Percentiles rank a stretch among this genome's conserved stretches.
Evolutionary conservation across 495 filamentous ascomycete species (phyloP).

Genomic region (Xylaria telfairii): DNA sequence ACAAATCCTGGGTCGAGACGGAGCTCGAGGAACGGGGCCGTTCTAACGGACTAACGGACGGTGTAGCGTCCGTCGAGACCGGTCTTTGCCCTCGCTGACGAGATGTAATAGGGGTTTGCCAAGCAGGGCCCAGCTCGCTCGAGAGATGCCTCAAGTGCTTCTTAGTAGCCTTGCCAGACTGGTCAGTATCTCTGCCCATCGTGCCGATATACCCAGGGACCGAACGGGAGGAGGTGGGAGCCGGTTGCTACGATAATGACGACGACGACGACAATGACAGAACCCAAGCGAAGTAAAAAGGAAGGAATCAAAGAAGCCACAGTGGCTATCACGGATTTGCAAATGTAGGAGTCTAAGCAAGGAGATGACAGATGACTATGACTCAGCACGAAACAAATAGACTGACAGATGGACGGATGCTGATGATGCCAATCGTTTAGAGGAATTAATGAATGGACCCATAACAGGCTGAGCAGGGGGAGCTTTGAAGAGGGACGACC

Average conservation of each 20-base stretch:
- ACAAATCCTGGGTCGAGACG: not conserved
- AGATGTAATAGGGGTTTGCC: constrained; percentile 21
- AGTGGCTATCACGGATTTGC: not conserved
- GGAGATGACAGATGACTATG: constrained; percentile 3
- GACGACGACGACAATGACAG: constrained; percentile 7
- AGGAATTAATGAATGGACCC: constrained; percentile 11
- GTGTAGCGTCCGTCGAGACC: not conserved
- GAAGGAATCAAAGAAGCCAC: not conserved
- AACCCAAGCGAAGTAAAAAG: not conserved
- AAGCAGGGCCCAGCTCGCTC: constrained; percentile 28
- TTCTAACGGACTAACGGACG: not conserved
- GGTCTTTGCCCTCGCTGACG: constrained; percentile 5
- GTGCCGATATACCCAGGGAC: not conserved
- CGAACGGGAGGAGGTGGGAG: not conserved
- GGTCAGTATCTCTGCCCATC: constrained; percentile 13
- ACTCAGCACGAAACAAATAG: constrained; percentile 9
- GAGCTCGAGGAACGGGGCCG: not conserved
- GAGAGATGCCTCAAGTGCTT: constrained; percentile 29
- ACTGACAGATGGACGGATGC: not conserved
- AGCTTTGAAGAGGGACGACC: not conserved
- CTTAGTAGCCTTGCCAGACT: constrained; percentile 26
- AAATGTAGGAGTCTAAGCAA: not conserved
- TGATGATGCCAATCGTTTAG: constrained; percentile 5
- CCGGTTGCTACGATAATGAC: not conserved
- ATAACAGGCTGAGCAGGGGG: not conserved